phyloP scores from a whole-genome alignment of 345 rosid genomes.

The Lepidium sativum region DNA sequence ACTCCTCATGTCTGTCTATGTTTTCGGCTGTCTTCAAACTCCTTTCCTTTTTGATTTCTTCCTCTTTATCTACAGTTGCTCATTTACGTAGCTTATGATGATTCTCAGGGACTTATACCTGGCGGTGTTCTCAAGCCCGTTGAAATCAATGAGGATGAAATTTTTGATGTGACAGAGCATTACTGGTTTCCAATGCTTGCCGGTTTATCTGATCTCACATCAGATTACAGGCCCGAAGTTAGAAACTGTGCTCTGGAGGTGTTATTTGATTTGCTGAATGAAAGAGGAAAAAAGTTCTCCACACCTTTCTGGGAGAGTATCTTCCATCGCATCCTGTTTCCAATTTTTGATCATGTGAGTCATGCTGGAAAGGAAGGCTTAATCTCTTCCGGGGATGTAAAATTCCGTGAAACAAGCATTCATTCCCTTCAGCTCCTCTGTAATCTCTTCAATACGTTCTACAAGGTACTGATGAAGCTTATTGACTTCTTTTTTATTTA shows the following conservation, averaged over 20 bases:
- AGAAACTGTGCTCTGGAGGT: conserved; percentile 90
- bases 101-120: conserved; percentile 70
- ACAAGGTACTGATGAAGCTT: conserved; percentile 33
- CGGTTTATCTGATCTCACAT: conserved; percentile 84
- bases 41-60: not conserved
- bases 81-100: conserved; percentile 11
- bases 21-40: not conserved
- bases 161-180: conserved; percentile 79
- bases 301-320: conserved; percentile 89
- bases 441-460: conserved; percentile 82
- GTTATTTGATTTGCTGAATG: conserved; percentile 83
- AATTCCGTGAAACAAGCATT: conserved; percentile 87
- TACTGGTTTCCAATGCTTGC: conserved; percentile 96
- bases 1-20: not conserved
- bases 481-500: too few species aligned
- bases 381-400: conserved; percentile 58
- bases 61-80: not conserved
- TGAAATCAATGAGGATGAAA: conserved; percentile 40
- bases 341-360: conserved; percentile 87
- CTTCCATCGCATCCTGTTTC: conserved; percentile 85
- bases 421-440: conserved; percentile 81
- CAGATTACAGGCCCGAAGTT: conserved; percentile 77
- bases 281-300: conserved; percentile 83
- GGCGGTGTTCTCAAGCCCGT: conserved; percentile 79
- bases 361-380: conserved; percentile 78